These are phyloP conservation scores for Cladosporium sp. DNA, from an alignment of 2,329 filamentous ascomycete genomes.

Conservation along the genomic window DNA sequence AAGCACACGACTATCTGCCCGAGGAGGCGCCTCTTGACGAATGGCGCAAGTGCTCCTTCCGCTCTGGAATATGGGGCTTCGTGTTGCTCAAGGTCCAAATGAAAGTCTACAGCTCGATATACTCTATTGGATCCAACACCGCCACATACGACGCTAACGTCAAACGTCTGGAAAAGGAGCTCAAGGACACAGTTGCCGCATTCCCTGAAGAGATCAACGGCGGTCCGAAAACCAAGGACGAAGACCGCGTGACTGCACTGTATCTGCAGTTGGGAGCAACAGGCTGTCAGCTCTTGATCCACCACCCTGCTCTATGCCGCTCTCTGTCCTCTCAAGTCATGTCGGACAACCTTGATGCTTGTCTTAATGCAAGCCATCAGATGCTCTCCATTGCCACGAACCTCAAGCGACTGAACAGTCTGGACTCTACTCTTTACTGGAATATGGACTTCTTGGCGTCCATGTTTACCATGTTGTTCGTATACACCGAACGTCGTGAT, in stretches of 20 bases:
- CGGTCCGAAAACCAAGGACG: conserved; percentile 44
- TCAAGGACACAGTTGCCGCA: conserved; percentile 62
- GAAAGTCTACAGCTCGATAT: conserved; percentile 75
- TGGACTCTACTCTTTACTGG: conserved; percentile 79
- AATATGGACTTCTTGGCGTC: conserved; percentile 70
- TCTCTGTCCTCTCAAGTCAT: conserved; percentile 60
- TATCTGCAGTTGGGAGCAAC: conserved; percentile 53
- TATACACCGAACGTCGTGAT: conserved; percentile 66
- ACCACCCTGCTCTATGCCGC: conserved; percentile 55
- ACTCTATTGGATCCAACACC: conserved; percentile 65
- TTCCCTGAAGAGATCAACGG: conserved; percentile 63
- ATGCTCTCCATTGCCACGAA: conserved; percentile 62
- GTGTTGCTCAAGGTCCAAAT: conserved; percentile 67
- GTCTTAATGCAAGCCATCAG: conserved; percentile 64
- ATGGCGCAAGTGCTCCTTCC: conserved; percentile 63
- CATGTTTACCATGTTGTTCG: conserved; percentile 71
- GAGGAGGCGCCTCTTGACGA: conserved; percentile 52
- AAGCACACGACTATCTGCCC: conserved; percentile 69
- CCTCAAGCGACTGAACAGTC: conserved; percentile 63
- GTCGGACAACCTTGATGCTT: conserved; percentile 55
- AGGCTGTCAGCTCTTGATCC: conserved; percentile 52
- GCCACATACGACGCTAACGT: conserved; percentile 61
- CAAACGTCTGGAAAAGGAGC: conserved; percentile 63
- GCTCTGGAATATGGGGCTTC: conserved; percentile 65
- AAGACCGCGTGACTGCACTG: conserved; percentile 50